These are phyloP conservation scores for Candida albicans DNA, from an alignment of 1,139 yeast genomes.

Conservation along the genomic window DNA sequence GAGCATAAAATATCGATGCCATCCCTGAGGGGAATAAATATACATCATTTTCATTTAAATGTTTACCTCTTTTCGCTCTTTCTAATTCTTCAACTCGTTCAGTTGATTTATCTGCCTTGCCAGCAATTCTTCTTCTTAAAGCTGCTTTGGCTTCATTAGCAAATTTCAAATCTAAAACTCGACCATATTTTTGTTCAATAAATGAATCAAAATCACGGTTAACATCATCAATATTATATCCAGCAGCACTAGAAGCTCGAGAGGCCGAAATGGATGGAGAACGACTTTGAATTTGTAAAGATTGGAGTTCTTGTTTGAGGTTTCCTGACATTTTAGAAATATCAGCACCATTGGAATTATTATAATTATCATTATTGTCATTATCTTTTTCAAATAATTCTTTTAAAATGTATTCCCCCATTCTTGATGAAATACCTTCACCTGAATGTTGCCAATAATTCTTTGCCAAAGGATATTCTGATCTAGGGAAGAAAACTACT, in stretches of 20 bases:
- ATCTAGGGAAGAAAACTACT: slow-evolving; percentile 69
- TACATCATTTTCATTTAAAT: slow-evolving; percentile 61
- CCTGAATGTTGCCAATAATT: slow-evolving; percentile 97
- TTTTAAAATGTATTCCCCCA: slow-evolving; percentile 79
- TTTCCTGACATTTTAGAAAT: slow-evolving; percentile 15
- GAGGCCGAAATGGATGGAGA: slow-evolving; percentile 35
- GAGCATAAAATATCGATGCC: slow-evolving; percentile 88
- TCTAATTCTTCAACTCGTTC: slow-evolving; percentile 33
- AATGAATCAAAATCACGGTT: slow-evolving; percentile 63
- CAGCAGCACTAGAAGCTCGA: slow-evolving; percentile 14
- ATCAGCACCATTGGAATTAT: not conserved
- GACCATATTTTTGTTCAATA: slow-evolving; percentile 87
- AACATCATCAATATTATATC: slow-evolving; percentile 29
- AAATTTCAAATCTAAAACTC: slow-evolving; percentile 77
- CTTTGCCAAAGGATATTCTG: slow-evolving; percentile 63
- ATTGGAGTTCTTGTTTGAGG: slow-evolving; percentile 40
- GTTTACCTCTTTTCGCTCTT: slow-evolving; percentile 31
- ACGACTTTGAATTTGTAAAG: slow-evolving; percentile 35
- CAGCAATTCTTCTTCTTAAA: slow-evolving; percentile 72
- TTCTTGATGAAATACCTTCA: slow-evolving; percentile 86
- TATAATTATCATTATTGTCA: not conserved
- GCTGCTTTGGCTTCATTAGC: slow-evolving; percentile 76
- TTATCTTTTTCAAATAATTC: slow-evolving; percentile 48
- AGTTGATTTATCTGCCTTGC: slow-evolving; percentile 53
- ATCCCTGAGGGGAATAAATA: slow-evolving; percentile 87